Percentiles rank a stretch among this genome's conserved stretches.
Conservation (phyloP, 306 rosid genomes). For the Lathyrus tuberosus region DNA sequence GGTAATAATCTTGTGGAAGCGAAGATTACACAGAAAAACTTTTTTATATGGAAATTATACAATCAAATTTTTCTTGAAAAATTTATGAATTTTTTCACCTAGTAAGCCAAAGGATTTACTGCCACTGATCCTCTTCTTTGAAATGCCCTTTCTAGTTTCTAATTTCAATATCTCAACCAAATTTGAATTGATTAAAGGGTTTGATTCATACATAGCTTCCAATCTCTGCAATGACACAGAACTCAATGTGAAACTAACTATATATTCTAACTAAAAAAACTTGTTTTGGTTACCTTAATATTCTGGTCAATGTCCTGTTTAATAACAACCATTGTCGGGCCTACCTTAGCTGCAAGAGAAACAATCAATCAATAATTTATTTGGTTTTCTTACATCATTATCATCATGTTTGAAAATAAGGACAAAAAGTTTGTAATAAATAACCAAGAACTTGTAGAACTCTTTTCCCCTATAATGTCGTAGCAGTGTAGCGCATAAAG, state of each 20-base stretch:
- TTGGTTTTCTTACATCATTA: slow-evolving; percentile 17
- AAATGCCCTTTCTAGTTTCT: slow-evolving; percentile 61
- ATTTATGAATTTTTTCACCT: slow-evolving; percentile 49
- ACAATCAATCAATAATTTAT: slow-evolving; percentile 11
- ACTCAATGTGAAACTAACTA: slow-evolving; percentile 20
- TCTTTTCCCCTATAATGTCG: too few relatives aligned
- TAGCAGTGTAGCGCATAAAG: too few relatives aligned
- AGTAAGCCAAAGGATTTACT: slow-evolving; percentile 89
- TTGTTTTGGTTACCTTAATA: slow-evolving; percentile 61
- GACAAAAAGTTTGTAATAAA: slow-evolving; percentile 33
- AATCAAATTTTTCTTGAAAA: not conserved
- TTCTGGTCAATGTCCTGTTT: slow-evolving; percentile 83
- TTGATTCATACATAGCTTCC: slow-evolving; percentile 65
- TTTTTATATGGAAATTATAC: not conserved
- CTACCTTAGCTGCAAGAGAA: slow-evolving; percentile 79
- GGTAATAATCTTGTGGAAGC: too few relatives aligned
- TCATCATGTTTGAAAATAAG: slow-evolving; percentile 37
- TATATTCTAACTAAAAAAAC: slow-evolving; percentile 4
- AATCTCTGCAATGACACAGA: slow-evolving; percentile 57
- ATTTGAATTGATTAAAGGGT: slow-evolving; percentile 62
- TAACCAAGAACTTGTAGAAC: slow-evolving; percentile 89
- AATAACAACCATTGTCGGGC: slow-evolving; percentile 91
- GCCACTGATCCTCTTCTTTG: slow-evolving; percentile 57
- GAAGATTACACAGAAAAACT: not conserved
- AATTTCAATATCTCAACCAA: slow-evolving; percentile 76